Evolutionary conservation across 2,329 filamentous ascomycete species (phyloP), one percentile per base, ranked within the genome.

Genomic region (Aspergillus pseudoviridinutans): DNA sequence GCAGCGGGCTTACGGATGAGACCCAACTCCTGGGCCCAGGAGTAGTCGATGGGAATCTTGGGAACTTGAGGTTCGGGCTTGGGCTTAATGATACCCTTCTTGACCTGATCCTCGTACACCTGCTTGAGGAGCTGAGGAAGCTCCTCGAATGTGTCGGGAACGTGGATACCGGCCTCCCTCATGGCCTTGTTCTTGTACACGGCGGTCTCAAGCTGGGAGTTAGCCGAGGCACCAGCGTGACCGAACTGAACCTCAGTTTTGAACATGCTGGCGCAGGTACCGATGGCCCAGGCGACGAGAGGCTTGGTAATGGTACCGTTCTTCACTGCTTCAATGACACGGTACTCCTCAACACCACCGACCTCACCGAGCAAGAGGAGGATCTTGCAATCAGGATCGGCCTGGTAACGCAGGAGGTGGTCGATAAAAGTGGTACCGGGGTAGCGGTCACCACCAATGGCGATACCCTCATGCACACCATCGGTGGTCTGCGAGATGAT

Each of bases 211-310:
- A 99, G 91, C 80, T 97, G 90, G 58, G 94, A 99, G 87, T 99
- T 99, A 84, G 94, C 94, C 68, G 97, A 97, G 55, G 94, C 92
- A 80, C 94, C 94, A 71, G 94, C 94, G 82, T 99, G 94, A 73
- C 94, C 94, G 81, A 99, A 99, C 80, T 99, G 94, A 49, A 99
- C 94, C 83, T 99, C 94, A 44, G 94, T 99, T 88, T 96, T 97
- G 84, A 99, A 96, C 92, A 99, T 94, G 85, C 91, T 93, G 64
- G 94, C 94, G 79, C 95, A 97, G 70, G 94, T 99, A 83, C 94
- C 94, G 73, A 99, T 99, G 67, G 94, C 94, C 94, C 94, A 99
- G 47, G 94, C 94, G 61, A 99, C 92, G 72, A 99, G 94, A 71
- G 94, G 94, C 87, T 99, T 99, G 76, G 89, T 99, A 77, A 99